Evolutionary conservation across 306 rosid genomes (phyloP), one percentile per base, ranked within the genome.

Genomic region (Vigna reflexopilosa): DNA sequence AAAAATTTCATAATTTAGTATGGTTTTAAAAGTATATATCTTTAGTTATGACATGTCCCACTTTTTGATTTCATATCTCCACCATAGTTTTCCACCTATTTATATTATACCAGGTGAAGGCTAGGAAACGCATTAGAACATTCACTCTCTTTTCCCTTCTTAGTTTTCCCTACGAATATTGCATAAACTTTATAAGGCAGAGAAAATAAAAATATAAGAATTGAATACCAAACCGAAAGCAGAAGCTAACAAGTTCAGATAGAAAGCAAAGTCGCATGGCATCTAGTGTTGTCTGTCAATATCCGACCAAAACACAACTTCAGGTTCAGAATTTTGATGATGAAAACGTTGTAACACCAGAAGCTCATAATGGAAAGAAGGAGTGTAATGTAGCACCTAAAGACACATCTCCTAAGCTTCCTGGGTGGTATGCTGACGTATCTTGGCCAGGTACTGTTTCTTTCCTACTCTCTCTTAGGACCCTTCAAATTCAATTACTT

Each of bases 371-470:
- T 40, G 79, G 32, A 51, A 30, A 9, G 63, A n/a, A 71, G 51
- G 63, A 52, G 68, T 48, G n/a, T 26, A 13, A 17, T 16, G 47
- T 6, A 34, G 47, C 6, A 12, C 22, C 6, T 2, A 59, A 59
- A 44, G 77, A 14, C 22, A 26, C 47, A 48, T 49, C 34, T 59
- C 32, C 40, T 52, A 15, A 4, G 0, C 9, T 72, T 52, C 68
- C 79, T 2, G 83, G 83, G 16, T 80, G 79, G 79, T 64, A 72
- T 54, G 51, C 68, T 72, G 83, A 80, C 30, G 67, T 14, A 17
- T 64, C 83, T 6, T 80, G 79, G 73, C 68, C 78, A 0, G 83
- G 83, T 80, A 63, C 58, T 26, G 3, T 26, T 26, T 26, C 28
- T 26, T 26, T 26, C 28, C 28, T 26, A 26, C 28, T 38, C 1